Conservation (phyloP, 805 yeast genomes). For the Lachancea quebecensis region DNA sequence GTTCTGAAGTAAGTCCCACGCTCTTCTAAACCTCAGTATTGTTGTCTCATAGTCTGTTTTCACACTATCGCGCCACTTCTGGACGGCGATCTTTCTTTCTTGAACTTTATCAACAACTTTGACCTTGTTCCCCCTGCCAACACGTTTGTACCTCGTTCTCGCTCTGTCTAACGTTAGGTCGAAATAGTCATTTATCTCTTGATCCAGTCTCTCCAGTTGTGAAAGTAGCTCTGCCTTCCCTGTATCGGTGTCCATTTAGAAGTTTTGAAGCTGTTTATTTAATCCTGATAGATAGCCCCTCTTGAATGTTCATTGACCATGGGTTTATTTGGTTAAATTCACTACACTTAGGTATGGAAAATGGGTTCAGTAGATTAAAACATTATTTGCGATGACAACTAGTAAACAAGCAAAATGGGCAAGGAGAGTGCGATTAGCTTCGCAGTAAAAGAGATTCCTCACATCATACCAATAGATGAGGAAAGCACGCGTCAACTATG, state of each 20-base stretch:
- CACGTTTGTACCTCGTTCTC: not conserved
- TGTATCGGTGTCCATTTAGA: not conserved
- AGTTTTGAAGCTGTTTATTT: not conserved
- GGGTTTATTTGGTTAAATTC: no score
- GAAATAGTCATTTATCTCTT: conserved; percentile 6
- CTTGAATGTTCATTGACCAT: no score
- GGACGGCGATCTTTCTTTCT: not conserved
- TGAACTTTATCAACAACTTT: conserved; percentile 1
- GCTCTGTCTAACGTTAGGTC: conserved; percentile 3
- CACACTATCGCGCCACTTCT: conserved; percentile 1
- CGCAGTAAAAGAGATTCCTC: conserved; percentile 24
- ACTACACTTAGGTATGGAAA: no score
- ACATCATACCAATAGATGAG: conserved; percentile 28
- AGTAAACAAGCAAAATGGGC: conserved; percentile 16
- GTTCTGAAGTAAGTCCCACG: conserved; percentile 4
- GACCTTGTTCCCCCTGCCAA: not conserved
- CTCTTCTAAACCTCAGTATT: not conserved
- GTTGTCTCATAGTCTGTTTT: not conserved
- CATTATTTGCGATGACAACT: no score
- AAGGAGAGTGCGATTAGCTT: conserved; percentile 24
- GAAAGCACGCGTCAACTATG: conserved; percentile 24
- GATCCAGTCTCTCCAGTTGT: not conserved
- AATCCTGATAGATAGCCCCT: no score
- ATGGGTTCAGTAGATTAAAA: no score
- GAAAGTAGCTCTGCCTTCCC: conserved; percentile 2